Conservation (phyloP, 2,329 filamentous ascomycete species). For the Botrytis cinerea region DNA sequence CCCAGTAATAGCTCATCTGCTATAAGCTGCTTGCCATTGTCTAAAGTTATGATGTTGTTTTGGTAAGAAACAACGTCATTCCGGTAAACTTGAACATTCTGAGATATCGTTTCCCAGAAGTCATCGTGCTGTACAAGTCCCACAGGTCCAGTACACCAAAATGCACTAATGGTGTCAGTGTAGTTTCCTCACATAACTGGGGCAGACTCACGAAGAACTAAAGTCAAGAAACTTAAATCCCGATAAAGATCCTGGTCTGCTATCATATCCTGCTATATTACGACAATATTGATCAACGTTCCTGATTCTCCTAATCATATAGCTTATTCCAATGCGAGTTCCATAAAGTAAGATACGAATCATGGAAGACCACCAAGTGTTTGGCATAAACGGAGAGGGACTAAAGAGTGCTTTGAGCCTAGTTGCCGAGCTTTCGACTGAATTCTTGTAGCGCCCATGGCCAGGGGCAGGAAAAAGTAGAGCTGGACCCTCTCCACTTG, state of each 20-base stretch:
- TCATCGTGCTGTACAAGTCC: constrained; percentile 38
- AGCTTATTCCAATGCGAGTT: constrained; percentile 8
- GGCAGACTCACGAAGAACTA: constrained; percentile 12
- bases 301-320: constrained; percentile 5
- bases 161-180: constrained; percentile 21
- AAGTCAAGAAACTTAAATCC: not conserved
- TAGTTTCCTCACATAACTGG: not conserved
- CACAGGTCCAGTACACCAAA: constrained; percentile 38
- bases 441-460: constrained; percentile 17
- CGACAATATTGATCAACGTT: constrained; percentile 9
- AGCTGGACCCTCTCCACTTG: constrained; percentile 21
- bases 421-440: constrained; percentile 26
- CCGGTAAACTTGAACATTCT: constrained; percentile 26
- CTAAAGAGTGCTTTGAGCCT: constrained; percentile 13
- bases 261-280: constrained; percentile 3
- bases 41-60: not conserved
- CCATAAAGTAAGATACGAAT: constrained; percentile 1
- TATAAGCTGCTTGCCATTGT: not conserved
- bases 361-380: not conserved
- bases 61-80: constrained; percentile 27
- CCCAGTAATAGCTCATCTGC: constrained; percentile 9
- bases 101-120: constrained; percentile 37
- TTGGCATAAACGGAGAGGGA: constrained; percentile 19
- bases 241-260: not conserved
- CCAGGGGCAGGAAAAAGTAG: constrained; percentile 8